Base-by-base conservation (phyloP, 768 basidiomycete genomes). In the Rhizopogon sp. region DNA sequence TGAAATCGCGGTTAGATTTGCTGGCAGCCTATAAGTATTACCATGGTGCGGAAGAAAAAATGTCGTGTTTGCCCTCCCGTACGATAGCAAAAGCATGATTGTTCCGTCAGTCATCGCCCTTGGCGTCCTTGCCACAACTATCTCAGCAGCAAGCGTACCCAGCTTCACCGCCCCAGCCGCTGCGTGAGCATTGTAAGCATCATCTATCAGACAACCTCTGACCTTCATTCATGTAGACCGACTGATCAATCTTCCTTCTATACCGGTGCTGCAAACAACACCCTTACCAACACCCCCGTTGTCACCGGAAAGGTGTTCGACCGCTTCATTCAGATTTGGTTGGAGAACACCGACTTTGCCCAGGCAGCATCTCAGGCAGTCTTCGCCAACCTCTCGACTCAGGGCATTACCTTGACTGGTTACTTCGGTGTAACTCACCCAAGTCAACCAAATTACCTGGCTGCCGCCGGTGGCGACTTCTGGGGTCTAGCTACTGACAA, bases 271-370 rank as follows among this genome's bases (percentile, higher is more conserved):
- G 70, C 65, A 50, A 80, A 81, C 57, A 64, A 64, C 56, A 77
- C 79, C 11, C 70, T 82, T 44, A 56, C 70, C 33, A 75, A 75
- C 58, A 20, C 61, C 1, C 63, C 70, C 11, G 35, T 68, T 43
- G 77, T 80, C 3, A 40, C 68, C 1, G 80, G 80, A 39, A 66
- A 69, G 51, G 69, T 66, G 17, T 81, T 79, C 56, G 72, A 79
- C 57, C 70, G 79, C 6, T 74, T 82, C 68, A 74, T 77, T 56
- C 64, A 77, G 60, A 81, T 85, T 54, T 85, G 80, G 80, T 70
- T 87, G 39, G 84, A 85, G 64, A 86, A 85, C 65, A 84, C 80
- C 14, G 77, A 85, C 60, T 87, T 70, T 56, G 64, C 58, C 8
- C 61, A 60, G 53, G 72, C 67, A 53, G 63, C 42, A 6, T 56